Base-by-base conservation (phyloP, 2,329 filamentous ascomycete species). In the Ophiocordyceps camponoti-saundersi region DNA sequence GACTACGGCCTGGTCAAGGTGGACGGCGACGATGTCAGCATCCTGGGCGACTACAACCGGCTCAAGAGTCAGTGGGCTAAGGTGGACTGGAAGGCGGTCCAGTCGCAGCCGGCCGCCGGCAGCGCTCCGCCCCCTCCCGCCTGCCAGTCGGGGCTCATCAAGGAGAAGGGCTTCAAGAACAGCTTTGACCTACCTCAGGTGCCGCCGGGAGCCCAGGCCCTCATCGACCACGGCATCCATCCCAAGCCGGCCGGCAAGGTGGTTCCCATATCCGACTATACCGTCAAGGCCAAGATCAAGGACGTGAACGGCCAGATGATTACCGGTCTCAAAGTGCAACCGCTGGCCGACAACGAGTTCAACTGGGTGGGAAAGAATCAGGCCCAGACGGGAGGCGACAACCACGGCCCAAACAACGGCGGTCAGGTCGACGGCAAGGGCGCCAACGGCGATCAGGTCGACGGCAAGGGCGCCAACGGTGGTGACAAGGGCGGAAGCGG, bases 221-320 rank as follows among this genome's bases (percentile, higher is more conserved):
- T 95, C 57, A 90, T 95, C 59, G 70, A 85, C 53, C 77, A 82
- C 44, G 89, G 90, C 51, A 75, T 94, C 50, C 67, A 64, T 44
- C 75, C 75, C 52, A 74, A 79, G 48, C 78, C 79, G 39, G 65
- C 60, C 15, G 82, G 82, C 55, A 77, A 81, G 65, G 64, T 95
- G 46, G 72, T 95, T 52, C 62, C 75, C 51, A 73, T 95, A 55
- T 68, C 72, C 45, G 72, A 77, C 53, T 74, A 86, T 53, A 71
- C 70, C 34, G 76, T 87, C 48, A 60, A 56, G 46, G 57, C 69
- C 51, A 55, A 56, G 23, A 65, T 72, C 55, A 60, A 55, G 48
- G 65, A 68, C 50, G 57, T 60, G 6, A 56, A 66, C 32, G 69
- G 69, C 50, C 65, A 61, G 18, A 55, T 52, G 40, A 53, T 77